phyloP scores from a whole-genome alignment of 129 eudicot species.

The Dittrichia graveolens region DNA sequence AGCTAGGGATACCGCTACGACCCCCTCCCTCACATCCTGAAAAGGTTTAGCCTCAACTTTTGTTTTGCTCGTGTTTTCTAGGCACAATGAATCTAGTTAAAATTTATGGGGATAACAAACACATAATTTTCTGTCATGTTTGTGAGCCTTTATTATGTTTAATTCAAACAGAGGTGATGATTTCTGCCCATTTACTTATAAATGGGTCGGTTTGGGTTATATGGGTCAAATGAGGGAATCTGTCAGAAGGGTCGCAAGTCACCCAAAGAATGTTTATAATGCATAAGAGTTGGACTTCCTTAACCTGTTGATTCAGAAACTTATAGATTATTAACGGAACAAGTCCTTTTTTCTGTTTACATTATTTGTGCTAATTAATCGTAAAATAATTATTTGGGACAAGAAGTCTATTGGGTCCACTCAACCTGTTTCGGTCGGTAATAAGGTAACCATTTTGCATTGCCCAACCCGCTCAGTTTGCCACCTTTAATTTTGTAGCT shows the following conservation, averaged over 20 bases:
- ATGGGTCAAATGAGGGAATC: conserved; percentile 2
- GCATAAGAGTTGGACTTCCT: not conserved
- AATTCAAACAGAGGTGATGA: not conserved
- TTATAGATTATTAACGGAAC: not conserved
- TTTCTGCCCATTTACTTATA: conserved; percentile 12
- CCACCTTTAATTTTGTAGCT: conserved; percentile 6
- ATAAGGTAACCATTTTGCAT: not conserved
- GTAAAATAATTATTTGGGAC: not conserved
- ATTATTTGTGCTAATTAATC: too few species aligned
- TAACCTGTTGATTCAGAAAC: not conserved
- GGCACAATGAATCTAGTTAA: conserved; percentile 2
- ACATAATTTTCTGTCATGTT: not conserved
- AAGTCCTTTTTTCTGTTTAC: not conserved
- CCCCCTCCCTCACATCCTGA: conserved; percentile 86
- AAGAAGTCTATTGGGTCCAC: not conserved
- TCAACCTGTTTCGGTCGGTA: not conserved
- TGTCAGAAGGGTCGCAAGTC: not conserved
- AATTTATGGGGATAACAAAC: not conserved
- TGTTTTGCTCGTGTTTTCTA: not conserved
- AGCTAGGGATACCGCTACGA: conserved; percentile 85
- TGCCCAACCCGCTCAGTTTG: not conserved
- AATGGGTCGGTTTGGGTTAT: conserved; percentile 9
- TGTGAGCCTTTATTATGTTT: not conserved
- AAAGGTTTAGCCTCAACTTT: conserved; percentile 49
- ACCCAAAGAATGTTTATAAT: not conserved